Evolutionary conservation across 805 yeast species (phyloP).

Genomic region (Kuraishia capsulata): DNA sequence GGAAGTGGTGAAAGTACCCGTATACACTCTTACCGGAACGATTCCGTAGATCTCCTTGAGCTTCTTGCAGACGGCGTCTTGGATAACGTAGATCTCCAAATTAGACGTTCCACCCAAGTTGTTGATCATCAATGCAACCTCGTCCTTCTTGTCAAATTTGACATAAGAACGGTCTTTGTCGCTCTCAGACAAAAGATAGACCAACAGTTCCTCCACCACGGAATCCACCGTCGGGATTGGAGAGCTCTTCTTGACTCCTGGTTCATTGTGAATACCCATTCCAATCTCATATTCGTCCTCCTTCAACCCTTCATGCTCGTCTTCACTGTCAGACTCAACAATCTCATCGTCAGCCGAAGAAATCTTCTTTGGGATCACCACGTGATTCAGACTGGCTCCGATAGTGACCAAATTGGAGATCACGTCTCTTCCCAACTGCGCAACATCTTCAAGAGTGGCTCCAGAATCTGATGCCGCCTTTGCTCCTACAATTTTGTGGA

Average conservation of each 20-base stretch:
- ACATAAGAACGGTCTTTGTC: constrained; percentile 82
- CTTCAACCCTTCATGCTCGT: constrained; percentile 33
- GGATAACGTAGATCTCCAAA: constrained; percentile 67
- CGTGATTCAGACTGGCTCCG: constrained; percentile 84
- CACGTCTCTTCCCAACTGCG: constrained; percentile 48
- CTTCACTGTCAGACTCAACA: constrained; percentile 17
- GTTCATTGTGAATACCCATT: constrained; percentile 94
- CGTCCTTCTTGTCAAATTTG: constrained; percentile 44
- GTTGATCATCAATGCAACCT: constrained; percentile 67
- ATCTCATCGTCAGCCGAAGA: constrained; percentile 30
- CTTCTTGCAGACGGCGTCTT: constrained; percentile 45
- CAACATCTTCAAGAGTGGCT: constrained; percentile 41
- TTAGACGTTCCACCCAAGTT: constrained; percentile 87
- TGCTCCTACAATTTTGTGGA: constrained; percentile 82
- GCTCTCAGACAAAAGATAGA: constrained; percentile 47
- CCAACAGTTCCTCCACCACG: constrained; percentile 48
- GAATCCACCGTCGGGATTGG: constrained; percentile 67
- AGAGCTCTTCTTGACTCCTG: constrained; percentile 58
- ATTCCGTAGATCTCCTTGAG: constrained; percentile 45
- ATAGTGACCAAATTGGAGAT: constrained; percentile 69
- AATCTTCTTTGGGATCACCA: constrained; percentile 78
- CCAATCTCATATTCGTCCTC: constrained; percentile 78
- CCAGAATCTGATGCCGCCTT: constrained; percentile 34
- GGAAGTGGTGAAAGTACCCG: constrained; percentile 82
- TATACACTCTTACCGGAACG: constrained; percentile 57